A percentile compares a stretch with the other conserved stretches of the same genome.
phyloP scores from a whole-genome alignment of 139 green algal species.

The Haematococcus lacustris region DNA sequence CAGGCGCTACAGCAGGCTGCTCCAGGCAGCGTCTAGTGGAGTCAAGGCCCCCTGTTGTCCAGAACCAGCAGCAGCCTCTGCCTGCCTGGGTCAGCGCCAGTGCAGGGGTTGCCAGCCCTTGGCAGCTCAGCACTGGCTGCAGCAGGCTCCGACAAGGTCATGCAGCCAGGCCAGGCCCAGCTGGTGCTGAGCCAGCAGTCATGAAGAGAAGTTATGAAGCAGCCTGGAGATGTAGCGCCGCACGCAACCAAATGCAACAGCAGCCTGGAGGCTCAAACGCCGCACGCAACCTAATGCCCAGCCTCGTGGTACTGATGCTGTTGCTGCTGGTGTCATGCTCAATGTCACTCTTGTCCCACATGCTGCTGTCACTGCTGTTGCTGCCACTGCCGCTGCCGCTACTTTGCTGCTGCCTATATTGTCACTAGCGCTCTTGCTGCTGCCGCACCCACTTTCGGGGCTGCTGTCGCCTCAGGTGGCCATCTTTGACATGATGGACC shows the following conservation, averaged over 20 bases:
- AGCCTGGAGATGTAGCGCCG: too few species aligned
- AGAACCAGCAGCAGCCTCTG: not conserved
- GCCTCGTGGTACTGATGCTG: not conserved
- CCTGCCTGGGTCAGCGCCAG: not conserved
- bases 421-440: not conserved
- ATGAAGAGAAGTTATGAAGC: too few species aligned
- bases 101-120: not conserved
- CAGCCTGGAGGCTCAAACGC: too few species aligned
- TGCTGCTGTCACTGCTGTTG: not conserved
- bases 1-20: not conserved
- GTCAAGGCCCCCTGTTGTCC: not conserved
- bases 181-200: too few species aligned
- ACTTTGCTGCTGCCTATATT: not conserved
- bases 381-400: not conserved
- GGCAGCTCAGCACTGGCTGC: not conserved
- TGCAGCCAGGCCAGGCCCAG: too few species aligned
- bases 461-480: conserved; percentile 28
- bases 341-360: not conserved
- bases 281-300: not conserved
- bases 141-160: not conserved
- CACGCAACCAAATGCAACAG: too few species aligned
- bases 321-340: not conserved
- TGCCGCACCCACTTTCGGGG: not conserved
- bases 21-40: not conserved
- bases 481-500: conserved; percentile 57